These are phyloP conservation scores for Populus hybrid DNA, from an alignment of 441 rosid genomes.

Conservation along the genomic window DNA sequence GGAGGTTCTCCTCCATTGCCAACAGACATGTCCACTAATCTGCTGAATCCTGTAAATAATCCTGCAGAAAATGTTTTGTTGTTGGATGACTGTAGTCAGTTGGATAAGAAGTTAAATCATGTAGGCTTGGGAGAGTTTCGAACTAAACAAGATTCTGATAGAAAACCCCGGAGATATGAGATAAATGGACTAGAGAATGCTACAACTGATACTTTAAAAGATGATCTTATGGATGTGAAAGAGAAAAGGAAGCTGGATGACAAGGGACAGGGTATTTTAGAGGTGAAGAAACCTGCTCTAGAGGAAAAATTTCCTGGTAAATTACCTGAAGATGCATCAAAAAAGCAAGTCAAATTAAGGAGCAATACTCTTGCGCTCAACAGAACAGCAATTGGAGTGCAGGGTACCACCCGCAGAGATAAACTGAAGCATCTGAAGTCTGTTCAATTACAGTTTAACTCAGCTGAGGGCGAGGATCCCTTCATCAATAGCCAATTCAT, in stretches of 20 bases:
- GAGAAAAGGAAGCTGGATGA: conserved; percentile 28
- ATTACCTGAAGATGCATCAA: conserved; percentile 38
- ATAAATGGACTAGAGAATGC: conserved; percentile 19
- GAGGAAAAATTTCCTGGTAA: conserved; percentile 32
- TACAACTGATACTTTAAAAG: conserved; percentile 18
- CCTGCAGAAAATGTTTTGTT: conserved; percentile 13
- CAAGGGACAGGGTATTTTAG: conserved; percentile 26
- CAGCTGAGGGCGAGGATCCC: conserved; percentile 30
- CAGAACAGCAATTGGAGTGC: conserved; percentile 42
- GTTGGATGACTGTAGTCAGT: conserved; percentile 16
- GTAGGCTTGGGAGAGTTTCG: conserved; percentile 15
- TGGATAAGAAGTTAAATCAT: conserved; percentile 18
- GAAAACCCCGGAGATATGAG: conserved; percentile 25
- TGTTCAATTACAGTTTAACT: conserved; percentile 51
- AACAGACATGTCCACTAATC: conserved; percentile 16
- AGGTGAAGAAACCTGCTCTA: conserved; percentile 30
- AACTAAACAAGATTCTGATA: conserved; percentile 14
- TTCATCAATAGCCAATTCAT: conserved; percentile 18
- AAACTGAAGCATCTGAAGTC: conserved; percentile 60
- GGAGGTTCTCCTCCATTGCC: conserved; percentile 23
- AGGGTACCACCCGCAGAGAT: conserved; percentile 35
- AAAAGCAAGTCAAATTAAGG: conserved; percentile 43
- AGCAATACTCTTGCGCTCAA: conserved; percentile 51
- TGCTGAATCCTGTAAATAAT: conserved; percentile 17
- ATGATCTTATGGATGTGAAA: conserved; percentile 18